Conservation (phyloP, 805 yeast genomes). For the Sugiyamaella americana region DNA sequence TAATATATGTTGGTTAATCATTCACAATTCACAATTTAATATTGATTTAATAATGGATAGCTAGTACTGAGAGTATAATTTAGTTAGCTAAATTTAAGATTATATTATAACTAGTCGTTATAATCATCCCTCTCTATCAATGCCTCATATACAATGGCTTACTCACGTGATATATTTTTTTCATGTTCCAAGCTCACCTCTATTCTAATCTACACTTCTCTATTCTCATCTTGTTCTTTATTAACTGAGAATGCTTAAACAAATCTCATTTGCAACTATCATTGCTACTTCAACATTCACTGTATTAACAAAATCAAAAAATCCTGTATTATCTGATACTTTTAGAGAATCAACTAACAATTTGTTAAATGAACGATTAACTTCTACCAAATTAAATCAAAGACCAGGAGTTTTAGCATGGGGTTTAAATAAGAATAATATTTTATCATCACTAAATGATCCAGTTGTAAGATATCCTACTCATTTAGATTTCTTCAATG, state of each 20-base stretch:
- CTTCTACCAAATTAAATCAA: not conserved
- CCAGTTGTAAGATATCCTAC: slow-evolving; percentile 46
- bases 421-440: slow-evolving; percentile 47
- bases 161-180: too few relatives aligned
- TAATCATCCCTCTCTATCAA: too few relatives aligned
- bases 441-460: slow-evolving; percentile 26
- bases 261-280: not conserved
- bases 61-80: too few relatives aligned
- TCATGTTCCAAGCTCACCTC: too few relatives aligned
- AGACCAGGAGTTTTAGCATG: slow-evolving; percentile 56
- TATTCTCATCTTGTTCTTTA: too few relatives aligned
- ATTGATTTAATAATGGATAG: too few relatives aligned
- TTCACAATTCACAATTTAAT: too few relatives aligned
- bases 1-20: too few relatives aligned
- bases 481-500: slow-evolving; percentile 60
- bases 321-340: not conserved
- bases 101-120: too few relatives aligned
- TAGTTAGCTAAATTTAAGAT: too few relatives aligned
- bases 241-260: slow-evolving; percentile 1
- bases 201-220: too few relatives aligned
- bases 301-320: not conserved
- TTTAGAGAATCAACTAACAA: not conserved
- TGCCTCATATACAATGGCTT: too few relatives aligned
- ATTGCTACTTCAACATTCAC: slow-evolving; percentile 3
- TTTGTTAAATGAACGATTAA: not conserved